Evolutionary conservation across 805 yeast species (phyloP), one percentile per base, ranked within the genome.

Genomic region (Yarrowia bubula): DNA sequence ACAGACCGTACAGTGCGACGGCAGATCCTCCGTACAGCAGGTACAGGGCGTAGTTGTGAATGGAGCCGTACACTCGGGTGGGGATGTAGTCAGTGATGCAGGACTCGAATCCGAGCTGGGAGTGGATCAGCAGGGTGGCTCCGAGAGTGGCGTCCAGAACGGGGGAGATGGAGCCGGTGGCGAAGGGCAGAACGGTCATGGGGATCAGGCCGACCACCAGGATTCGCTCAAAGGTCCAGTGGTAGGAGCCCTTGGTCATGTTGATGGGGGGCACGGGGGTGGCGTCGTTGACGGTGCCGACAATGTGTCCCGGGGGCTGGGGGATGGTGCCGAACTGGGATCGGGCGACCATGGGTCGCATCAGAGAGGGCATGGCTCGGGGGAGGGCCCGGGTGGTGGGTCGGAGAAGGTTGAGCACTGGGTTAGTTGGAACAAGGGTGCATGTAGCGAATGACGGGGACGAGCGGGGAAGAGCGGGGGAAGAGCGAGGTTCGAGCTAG

Each of bases 31-130:
- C 77, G 42, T 85, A 83, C 71, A 95, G 82, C 65, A 91, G 74
- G 68, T 81, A 82, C 80, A 85, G 78, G 65, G 96, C 92, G 42
- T 83, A 78, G 67, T 81, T 81, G 78, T 90, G 88, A 82, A 89
- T 84, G 46, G 80, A 75, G 41, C 97, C 97, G 76, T 87, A 95
- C 28, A 87, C 90, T 75, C 99, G 84, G 74, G 80, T 77, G 46
- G 97, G 98, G 65, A 93, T 87, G 78, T 93, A 95, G 77, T 93
- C 99, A 67, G 87, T 87, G 72, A 95, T 92, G 80, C 98, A 93
- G 51, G 96, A 81, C 76, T 88, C 88, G 78, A 95, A 84, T 11
- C 98, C 99, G 70, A 88, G 84, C 76, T 88, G 90, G 65, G 88
- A 82, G 78, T 95, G 98, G 67, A 87, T 83, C 71, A 93, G 77